Base-by-base conservation (phyloP, 2,329 filamentous ascomycete species). In the Zymoseptoria passerinii region DNA sequence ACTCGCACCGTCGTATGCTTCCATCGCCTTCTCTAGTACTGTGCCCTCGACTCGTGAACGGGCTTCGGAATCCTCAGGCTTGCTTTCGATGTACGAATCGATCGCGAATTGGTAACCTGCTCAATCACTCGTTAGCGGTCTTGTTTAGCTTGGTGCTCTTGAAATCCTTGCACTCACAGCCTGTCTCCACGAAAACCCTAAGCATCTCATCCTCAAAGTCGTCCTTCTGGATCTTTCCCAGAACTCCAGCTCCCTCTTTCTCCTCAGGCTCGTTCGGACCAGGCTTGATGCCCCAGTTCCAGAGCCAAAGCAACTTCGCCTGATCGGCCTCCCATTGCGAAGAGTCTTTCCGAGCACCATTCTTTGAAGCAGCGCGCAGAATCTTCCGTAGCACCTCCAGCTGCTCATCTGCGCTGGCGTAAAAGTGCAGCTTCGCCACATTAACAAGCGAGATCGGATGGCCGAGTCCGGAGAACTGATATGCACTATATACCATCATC, bases 1-100 rank as follows among this genome's bases (percentile, higher is more conserved):
- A 20, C 87, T 89, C 2, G 89, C 89, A 68, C 89, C 89, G 67
- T 94, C 89, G 68, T 91, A 94, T 3, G 86, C 82, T 56, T 82
- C 79, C 75, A 91, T 81, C 1, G 86, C 86, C 52, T 84, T 79
- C 1, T 78, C 77, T 49, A 88, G 75, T 8, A 90, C 76, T 1
- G 83, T 82, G 4, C 83, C 79, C 67, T 84, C 81, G 1, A 90
- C 73, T 2, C 70, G 67, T 1, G 79, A 67, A 2, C 89, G 75
- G 4, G 81, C 52, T 49, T 56, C 80, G 3, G 70, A 72, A 18
- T 82, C 75, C 1, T 74, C 68, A 0, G 77, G 74, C 27, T 80
- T 76, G 65, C 85, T 81, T 54, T 85, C 84, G 16, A 91, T 76
- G 28, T 83, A 84, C 3, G 55, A 78, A 77, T 64, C 60, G 19